Evolutionary conservation across 495 filamentous ascomycete species (phyloP), one percentile per base, ranked within the genome.

Genomic region (Penicilliopsis zonata): DNA sequence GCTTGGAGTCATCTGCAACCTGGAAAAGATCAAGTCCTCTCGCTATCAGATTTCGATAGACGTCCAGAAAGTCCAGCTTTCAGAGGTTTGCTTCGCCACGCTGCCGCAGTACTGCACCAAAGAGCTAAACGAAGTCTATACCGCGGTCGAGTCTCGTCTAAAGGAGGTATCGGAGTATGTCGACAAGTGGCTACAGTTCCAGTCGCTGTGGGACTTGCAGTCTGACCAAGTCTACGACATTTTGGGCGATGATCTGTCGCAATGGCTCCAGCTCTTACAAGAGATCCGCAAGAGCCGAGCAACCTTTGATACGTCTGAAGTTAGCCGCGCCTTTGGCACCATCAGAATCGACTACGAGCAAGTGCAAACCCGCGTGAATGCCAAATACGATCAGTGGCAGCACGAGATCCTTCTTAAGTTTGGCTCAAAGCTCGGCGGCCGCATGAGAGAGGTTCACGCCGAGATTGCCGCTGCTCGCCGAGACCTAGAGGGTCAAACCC

Each of bases 321-420:
- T 86, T 30, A 86, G 78, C 52, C 77, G 79, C 26, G 81, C 76
- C 5, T 96, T 99, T 49, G 90, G 90, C 7, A 86, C 92, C 49
- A 76, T 95, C 31, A 82, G 78, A 5, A 83, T 99, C 41, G 87
- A 96, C 50, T 96, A 96, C 39, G 90, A 94, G 43, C 90, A 99
- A 57, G 90, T 99, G 0, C 92, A 96, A 49, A 84, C 85, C 19
- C 94, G 87, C 53, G 88, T 99, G 51, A 95, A 94, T 50, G 82
- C 84, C 34, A 96, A 95, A 47, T 99, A 99, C 46, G 92, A 99
- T 51, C 92, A 96, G 55, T 99, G 90, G 90, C 90, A 99, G 47
- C 86, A 94, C 42, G 90, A 99, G 34, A 93, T 99, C 25, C 63
- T 94, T 13, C 66, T 78, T 21, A 92, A 92, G 48, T 99, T 99